These are phyloP conservation scores for Mortierella polycephala DNA, from an alignment of 371 early-diverging fungal genomes.

Conservation along the genomic window DNA sequence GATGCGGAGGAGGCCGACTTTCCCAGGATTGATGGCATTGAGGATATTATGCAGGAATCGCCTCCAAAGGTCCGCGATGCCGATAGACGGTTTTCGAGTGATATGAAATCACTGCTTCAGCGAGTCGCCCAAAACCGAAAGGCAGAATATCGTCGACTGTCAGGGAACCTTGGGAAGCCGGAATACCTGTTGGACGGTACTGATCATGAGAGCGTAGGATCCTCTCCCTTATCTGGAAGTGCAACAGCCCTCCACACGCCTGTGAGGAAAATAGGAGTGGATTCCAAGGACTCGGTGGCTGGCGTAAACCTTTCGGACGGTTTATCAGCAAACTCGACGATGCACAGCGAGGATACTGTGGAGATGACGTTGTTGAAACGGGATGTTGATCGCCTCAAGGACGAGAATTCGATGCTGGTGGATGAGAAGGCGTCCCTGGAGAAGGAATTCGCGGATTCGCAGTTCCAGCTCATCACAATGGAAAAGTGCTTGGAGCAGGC, in stretches of 20 bases:
- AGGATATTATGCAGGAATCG: slow-evolving; percentile 52
- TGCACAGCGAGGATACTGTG: slow-evolving; percentile 50
- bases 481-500: slow-evolving; percentile 49
- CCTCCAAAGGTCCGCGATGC: slow-evolving; percentile 45
- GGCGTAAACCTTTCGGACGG: slow-evolving; percentile 48
- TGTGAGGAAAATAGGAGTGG: not conserved
- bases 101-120: slow-evolving; percentile 49
- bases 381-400: slow-evolving; percentile 47
- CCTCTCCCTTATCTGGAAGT: slow-evolving; percentile 8
- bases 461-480: slow-evolving; percentile 44
- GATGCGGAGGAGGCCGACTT: slow-evolving; percentile 40
- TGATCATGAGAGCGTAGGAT: slow-evolving; percentile 1
- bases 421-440: slow-evolving; percentile 40
- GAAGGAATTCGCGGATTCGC: slow-evolving; percentile 31
- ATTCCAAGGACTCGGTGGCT: not conserved
- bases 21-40: slow-evolving; percentile 34
- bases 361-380: slow-evolving; percentile 51
- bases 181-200: slow-evolving; percentile 14
- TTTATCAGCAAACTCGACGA: slow-evolving; percentile 36
- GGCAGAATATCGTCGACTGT: slow-evolving; percentile 45
- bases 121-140: slow-evolving; percentile 40
- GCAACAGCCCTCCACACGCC: slow-evolving; percentile 11
- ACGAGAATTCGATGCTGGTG: slow-evolving; percentile 41
- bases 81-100: slow-evolving; percentile 46
- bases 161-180: slow-evolving; percentile 32